Evolutionary conservation across 2,329 filamentous ascomycete genomes (phyloP), one percentile per base, ranked within the genome.

Genomic region (Arthrobotrys megalospora): DNA sequence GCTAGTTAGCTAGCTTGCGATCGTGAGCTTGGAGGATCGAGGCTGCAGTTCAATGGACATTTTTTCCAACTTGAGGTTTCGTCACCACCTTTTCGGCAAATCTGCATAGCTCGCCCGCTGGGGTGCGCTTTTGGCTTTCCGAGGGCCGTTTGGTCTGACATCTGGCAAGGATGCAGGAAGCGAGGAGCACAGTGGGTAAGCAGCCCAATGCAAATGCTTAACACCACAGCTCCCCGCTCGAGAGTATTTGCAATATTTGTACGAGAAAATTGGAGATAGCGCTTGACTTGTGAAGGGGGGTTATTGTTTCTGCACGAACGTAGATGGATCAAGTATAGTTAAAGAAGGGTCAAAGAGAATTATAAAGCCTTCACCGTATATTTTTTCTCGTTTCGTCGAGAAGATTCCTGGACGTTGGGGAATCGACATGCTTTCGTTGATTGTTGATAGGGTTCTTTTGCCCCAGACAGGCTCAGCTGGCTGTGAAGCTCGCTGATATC

Each of bases 111-210:
- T 34, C 11, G 3, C 24, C 28, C 24, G 16, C 21, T 6, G 28
- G 50, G 28, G 50, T 72, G 68, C 68, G 14, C 68, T 72, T 72
- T 72, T 72, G 68, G 68, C 58, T 63, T 63, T 32, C 41, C 58
- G 58, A 47, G 38, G 58, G 6, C 34, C 32, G 45, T 47, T 47
- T 72, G 24, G 58, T 65, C 68, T 72, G 68, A 73, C 60, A 65
- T 58, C 38, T 50, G 58, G 64, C 69, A 66, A 55, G 60, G 69
- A n/a, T 73, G 28, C 14, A 12, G 41, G 58, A 47, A 73, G 58
- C 43, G 32, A 53, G 28, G n/a, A 7, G 36, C 10, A 34, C 50
- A 41, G 69, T 10, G 43, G 32, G 34, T 65, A 64, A 72, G 69
- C 38, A n/a, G n/a, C n/a, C n/a, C n/a, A n/a, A n/a, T n/a, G n/a